These are phyloP conservation scores for Suillus alpinus DNA, from an alignment of 768 basidiomycete genomes.

Conservation along the genomic window DNA sequence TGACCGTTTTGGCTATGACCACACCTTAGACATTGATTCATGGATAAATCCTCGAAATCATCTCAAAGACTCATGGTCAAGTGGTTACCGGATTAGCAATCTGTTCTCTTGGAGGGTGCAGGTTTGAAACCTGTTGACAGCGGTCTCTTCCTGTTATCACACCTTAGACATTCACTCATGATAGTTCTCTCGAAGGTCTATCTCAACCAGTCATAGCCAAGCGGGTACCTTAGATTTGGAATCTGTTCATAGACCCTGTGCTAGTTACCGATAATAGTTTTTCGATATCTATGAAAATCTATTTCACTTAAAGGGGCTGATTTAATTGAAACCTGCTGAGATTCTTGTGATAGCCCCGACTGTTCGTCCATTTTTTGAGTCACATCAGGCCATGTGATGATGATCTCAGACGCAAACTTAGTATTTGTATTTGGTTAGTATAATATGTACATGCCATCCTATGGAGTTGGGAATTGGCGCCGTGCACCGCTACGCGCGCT, in stretches of 20 bases:
- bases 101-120: too few species aligned
- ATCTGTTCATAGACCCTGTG: neutral
- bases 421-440: neutral
- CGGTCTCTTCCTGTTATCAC: too few species aligned
- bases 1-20: neutral
- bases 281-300: neutral
- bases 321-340: neutral
- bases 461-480: neutral
- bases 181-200: neutral
- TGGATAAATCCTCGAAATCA: too few species aligned
- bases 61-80: too few species aligned
- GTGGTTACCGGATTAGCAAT: too few species aligned
- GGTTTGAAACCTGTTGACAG: too few species aligned
- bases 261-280: neutral
- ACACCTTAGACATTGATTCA: neutral
- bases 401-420: neutral
- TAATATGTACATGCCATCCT: neutral
- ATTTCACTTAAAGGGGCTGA: neutral
- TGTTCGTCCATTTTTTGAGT: neutral
- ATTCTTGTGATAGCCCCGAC: neutral
- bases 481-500: neutral
- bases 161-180: neutral
- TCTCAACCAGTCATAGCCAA: neutral
- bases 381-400: neutral
- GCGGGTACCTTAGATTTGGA: neutral